These are phyloP conservation scores for Plasmopara muralis DNA, from an alignment of 352 stramenopile species.

Conservation along the genomic window DNA sequence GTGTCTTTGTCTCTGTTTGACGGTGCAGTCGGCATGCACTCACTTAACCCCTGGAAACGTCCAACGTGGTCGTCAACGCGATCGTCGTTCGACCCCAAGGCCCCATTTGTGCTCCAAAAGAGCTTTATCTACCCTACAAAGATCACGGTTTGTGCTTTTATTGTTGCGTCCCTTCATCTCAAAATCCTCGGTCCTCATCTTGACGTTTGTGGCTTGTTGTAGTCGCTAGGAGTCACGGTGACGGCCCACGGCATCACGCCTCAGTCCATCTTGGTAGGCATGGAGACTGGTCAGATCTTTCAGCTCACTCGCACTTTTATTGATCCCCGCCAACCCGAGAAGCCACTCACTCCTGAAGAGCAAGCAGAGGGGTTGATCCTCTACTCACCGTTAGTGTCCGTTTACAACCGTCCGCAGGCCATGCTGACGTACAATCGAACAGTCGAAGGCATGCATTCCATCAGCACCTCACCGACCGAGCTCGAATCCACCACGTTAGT, in stretches of 20 bases:
- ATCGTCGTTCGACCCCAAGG: slow-evolving; percentile 88
- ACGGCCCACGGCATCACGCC: slow-evolving; percentile 93
- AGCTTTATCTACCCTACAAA: slow-evolving; percentile 90
- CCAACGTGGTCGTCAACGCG: slow-evolving; percentile 86
- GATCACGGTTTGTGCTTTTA: slow-evolving; percentile 46
- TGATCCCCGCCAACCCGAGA: slow-evolving; percentile 91
- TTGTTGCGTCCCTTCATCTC: not conserved
- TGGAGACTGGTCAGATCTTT: slow-evolving; percentile 91
- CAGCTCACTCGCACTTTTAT: slow-evolving; percentile 90
- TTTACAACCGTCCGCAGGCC: slow-evolving; percentile 76
- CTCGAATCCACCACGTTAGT: slow-evolving; percentile 95
- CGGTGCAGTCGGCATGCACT: slow-evolving; percentile 93
- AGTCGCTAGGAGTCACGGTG: slow-evolving; percentile 88
- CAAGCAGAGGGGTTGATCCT: slow-evolving; percentile 74
- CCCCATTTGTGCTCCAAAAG: slow-evolving; percentile 91
- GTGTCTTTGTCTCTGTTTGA: slow-evolving; percentile 91
- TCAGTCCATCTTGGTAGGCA: slow-evolving; percentile 88
- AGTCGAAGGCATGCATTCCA: slow-evolving; percentile 66
- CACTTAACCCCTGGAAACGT: slow-evolving; percentile 91
- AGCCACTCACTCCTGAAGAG: slow-evolving; percentile 79
- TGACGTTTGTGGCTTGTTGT: slow-evolving; percentile 6
- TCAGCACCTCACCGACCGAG: slow-evolving; percentile 69
- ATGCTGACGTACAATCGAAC: slow-evolving; percentile 91
- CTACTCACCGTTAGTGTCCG: slow-evolving; percentile 88
- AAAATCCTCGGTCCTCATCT: too few relatives aligned